Evolutionary conservation across 805 yeast genomes (phyloP).

Genomic region (Lachancea sp.): DNA sequence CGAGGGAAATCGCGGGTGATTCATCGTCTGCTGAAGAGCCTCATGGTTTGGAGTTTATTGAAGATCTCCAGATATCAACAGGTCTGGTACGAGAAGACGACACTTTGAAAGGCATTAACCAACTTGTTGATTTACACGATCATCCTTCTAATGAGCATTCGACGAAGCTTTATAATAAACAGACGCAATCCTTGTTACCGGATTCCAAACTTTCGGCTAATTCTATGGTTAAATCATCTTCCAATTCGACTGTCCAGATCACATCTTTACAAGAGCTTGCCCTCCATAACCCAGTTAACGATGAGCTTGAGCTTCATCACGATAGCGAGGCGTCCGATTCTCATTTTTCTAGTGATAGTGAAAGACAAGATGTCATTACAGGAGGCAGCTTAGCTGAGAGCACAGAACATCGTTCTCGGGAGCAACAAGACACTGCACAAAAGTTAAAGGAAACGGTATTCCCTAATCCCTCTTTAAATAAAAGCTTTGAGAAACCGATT

Average conservation of each 20-base stretch:
- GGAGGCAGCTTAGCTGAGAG: background rate
- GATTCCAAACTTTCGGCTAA: background rate
- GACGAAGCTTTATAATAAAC: background rate
- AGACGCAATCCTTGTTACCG: background rate
- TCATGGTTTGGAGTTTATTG: constrained; percentile 10
- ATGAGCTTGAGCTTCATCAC: too few species aligned
- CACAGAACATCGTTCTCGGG: background rate
- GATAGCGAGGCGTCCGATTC: too few species aligned
- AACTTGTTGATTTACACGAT: background rate
- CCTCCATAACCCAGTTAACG: background rate
- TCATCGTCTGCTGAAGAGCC: constrained; percentile 3
- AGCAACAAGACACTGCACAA: background rate
- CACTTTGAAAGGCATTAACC: constrained; percentile 4
- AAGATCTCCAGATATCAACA: constrained; percentile 16
- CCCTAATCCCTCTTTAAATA: background rate
- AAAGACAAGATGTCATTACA: background rate
- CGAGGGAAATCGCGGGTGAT: constrained; percentile 14
- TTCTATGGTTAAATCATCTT: background rate
- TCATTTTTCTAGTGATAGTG: too few species aligned
- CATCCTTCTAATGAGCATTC: background rate
- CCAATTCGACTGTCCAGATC: background rate
- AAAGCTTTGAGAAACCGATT: too few species aligned
- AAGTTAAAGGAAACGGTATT: background rate
- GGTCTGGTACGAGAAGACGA: constrained; percentile 10
- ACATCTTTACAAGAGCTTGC: background rate